phyloP scores from a whole-genome alignment of 129 eudicot genomes.

The Daucus carota region DNA sequence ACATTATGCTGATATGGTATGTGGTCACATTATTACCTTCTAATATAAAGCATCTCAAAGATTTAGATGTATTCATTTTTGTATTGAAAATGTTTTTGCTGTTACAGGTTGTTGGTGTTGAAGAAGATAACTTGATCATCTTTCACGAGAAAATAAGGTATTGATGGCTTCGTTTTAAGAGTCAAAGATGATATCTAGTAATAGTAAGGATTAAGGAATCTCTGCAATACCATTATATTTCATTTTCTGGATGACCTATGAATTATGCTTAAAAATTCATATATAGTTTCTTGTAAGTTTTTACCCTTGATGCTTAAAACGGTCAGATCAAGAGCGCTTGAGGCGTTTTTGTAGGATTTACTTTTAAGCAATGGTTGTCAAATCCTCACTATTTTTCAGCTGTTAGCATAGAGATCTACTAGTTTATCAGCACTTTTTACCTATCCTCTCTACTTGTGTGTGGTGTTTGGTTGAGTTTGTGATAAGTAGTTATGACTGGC shows the following conservation, averaged over 20 bases:
- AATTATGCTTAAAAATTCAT: not conserved
- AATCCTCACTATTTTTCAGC: not conserved
- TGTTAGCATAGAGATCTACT: not conserved
- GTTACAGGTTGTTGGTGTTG: constrained; percentile 67
- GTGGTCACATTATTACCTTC: constrained; percentile 4
- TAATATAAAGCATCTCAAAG: not conserved
- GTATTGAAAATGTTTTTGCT: constrained; percentile 10
- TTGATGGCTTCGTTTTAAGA: constrained; percentile 10
- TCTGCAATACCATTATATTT: not conserved
- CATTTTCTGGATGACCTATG: not conserved
- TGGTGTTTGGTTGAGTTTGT: not conserved
- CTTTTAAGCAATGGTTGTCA: not conserved
- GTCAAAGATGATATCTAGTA: constrained; percentile 6
- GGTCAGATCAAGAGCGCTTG: not conserved
- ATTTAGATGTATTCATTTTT: not conserved
- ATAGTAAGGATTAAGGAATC: not conserved
- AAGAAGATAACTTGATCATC: constrained; percentile 73
- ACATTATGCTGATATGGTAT: constrained; percentile 94
- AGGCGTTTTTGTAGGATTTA: not conserved
- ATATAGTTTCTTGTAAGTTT: not conserved
- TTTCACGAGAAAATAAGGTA: constrained; percentile 93
- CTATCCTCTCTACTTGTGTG: not conserved
- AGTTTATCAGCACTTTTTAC: not conserved
- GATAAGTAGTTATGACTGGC: not conserved
- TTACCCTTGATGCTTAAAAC: not conserved